Evolutionary conservation across 805 yeast genomes (phyloP), one percentile per base, ranked within the genome.

Genomic region (Blastobotrys muscicola): DNA sequence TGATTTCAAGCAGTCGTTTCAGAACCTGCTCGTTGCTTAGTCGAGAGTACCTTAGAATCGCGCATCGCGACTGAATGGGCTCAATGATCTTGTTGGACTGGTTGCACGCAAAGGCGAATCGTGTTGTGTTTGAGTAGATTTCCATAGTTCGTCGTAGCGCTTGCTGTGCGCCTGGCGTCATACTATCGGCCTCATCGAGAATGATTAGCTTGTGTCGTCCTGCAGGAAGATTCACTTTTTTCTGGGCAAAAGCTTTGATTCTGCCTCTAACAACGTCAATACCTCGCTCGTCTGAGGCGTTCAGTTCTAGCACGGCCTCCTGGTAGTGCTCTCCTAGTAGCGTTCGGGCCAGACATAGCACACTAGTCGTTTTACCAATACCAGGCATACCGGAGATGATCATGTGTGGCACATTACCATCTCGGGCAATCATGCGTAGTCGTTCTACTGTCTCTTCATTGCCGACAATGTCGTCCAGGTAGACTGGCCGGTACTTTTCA

Each of bases 91-190:
- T 92, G 62, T 79, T 82, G 14, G 92, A 80, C 61, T 85, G 95
- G 61, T 92, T 92, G 67, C 98, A 92, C 0, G 97, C 97, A 68
- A 92, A 92, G n/a, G 95, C 97, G 68, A 92, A 92, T 55, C 98
- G 74, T 6, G 98, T 92, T 4, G 97, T 82, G 60, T 83, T 82
- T n/a, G 97, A 83, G 58, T 85, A 90, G 29, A 90, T 73, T 59
- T 89, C 97, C 97, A 87, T 87, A 1, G 95, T 87, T 58, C 97
- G 74, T 62, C 97, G 74, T 54, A 89, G 67, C 0, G 97, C 97
- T 60, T 85, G 95, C 61, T 87, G 97, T 2, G 97, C 96, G 33
- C 95, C 96, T 0, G 94, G 86, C 0, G 97, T 87, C 97, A 87
- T 87, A 9, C 92, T 81, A 59, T 87, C 97, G 0, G 96, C 97